Base-by-base conservation (phyloP, 1,284 basidiomycete species). In the Cutaneotrichosporon dermatis region DNA sequence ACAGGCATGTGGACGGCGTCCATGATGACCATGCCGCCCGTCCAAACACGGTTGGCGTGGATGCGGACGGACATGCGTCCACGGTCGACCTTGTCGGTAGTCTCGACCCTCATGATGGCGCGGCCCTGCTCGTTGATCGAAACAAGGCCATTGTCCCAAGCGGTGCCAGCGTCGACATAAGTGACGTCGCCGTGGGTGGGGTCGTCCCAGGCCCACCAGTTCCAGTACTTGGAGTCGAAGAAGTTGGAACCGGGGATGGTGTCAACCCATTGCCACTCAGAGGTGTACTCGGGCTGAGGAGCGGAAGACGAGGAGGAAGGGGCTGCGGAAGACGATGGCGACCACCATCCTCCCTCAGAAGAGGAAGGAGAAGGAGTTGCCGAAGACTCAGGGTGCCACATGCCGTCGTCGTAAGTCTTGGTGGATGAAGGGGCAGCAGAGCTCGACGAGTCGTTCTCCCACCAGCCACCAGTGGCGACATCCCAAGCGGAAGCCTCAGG, bases 1-100 rank as follows among this genome's bases (percentile, higher is more conserved):
- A 86, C 87, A 2, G 91, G 91, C 87, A 93, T 92, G 76, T 94
- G 91, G n/a, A 86, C 81, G 12, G 89, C 83, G 74, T 93, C 90
- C 81, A 92, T 82, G 59, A 92, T 81, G 62, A 91, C 80, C 46
- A 92, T 80, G 9, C 85, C 88, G 44, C 69, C 82, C 46, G 72
- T 86, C 71, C 84, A 89, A 2, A 79, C 75, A 60, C 80, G 76
- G 41, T 85, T 77, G 0, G 86, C 85, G 54, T 85, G 84, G 58
- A 93, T 87, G 56, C 90, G 85, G 40, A 92, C 82, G 65, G 86
- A 87, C 58, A 86, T 83, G 60, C 92, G 84, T 52, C 83, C 86
- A 11, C 81, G 68, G 39, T 49, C 15, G 40, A 94, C 86, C 35
- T 79, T 81, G 6, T 85, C 80, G 6, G 90, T 92, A 4, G 88